A percentile compares a stretch with the other conserved stretches of the same genome.
Conservation (phyloP, 2,329 filamentous ascomycete species). For the Colletotrichum trifolii region DNA sequence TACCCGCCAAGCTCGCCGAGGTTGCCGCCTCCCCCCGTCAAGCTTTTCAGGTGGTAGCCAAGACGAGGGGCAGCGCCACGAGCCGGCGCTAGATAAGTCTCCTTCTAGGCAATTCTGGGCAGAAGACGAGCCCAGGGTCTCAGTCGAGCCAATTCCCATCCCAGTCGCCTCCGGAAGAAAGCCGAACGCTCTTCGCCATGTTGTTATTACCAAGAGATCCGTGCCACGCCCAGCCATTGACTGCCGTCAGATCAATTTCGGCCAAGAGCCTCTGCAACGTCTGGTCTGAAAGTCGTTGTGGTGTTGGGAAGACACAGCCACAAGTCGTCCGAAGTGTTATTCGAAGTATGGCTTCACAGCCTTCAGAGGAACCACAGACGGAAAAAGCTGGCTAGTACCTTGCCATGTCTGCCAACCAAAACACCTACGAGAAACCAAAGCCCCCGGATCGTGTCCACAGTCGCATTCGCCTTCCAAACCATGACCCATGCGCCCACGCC, state of each 20-base stretch:
- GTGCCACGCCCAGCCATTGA: conserved; percentile 8
- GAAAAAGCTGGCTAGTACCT: too few species aligned
- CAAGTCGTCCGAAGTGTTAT: conserved; percentile 2
- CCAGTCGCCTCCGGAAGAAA: neutral
- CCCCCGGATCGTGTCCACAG: conserved; percentile 4
- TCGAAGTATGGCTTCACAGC: too few species aligned
- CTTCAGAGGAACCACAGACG: conserved; percentile 1
- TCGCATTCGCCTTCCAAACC: conserved; percentile 7
- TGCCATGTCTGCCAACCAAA: conserved; percentile 18
- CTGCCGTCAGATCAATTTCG: conserved; percentile 3
- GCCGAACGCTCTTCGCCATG: conserved; percentile 17
- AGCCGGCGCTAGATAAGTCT: conserved; percentile 8
- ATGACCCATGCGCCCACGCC: conserved; percentile 14
- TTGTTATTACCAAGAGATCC: neutral
- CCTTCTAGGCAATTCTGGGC: neutral
- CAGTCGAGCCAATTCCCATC: conserved; percentile 1
- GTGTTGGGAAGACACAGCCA: neutral
- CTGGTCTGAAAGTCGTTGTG: neutral
- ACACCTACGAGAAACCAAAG: conserved; percentile 2
- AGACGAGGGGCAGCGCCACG: neutral
- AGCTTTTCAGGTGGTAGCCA: conserved; percentile 11
- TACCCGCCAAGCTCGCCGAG: conserved; percentile 3
- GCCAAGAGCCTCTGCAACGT: too few species aligned
- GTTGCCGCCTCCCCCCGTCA: conserved; percentile 7
- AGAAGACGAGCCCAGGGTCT: too few species aligned